A percentile compares a stretch with the other conserved stretches of the same genome.
phyloP scores from a whole-genome alignment of 176 grass and related monocot genomes.

The Musa beccarii region DNA sequence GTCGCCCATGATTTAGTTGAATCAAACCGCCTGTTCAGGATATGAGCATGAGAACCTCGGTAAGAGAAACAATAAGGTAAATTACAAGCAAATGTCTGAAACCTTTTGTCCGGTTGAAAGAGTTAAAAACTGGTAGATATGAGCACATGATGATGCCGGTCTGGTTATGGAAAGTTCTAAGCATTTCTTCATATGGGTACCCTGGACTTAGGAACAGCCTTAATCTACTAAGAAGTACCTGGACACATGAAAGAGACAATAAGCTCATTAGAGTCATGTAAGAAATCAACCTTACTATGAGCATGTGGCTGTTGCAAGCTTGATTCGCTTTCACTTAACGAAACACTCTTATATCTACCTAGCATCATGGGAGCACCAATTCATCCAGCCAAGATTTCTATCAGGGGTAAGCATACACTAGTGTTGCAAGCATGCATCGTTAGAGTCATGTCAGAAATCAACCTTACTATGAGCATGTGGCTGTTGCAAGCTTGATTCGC shows the following conservation, averaged over 20 bases:
- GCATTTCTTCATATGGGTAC: slow-evolving; percentile 15
- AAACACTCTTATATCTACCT: background rate
- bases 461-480: too few species aligned
- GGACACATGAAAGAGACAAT: background rate
- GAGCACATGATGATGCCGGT: slow-evolving; percentile 14
- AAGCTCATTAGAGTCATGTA: background rate
- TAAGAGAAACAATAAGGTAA: background rate
- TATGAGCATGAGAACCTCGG: background rate
- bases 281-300: too few species aligned
- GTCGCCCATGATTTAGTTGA: slow-evolving; percentile 11
- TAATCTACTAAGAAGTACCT: slow-evolving; percentile 20
- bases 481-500: too few species aligned
- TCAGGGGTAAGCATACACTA: too few species aligned
- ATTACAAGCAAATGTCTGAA: background rate
- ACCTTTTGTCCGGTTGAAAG: slow-evolving; percentile 20
- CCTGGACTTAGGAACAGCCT: slow-evolving; percentile 14
- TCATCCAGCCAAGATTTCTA: too few species aligned
- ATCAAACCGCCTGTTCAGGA: slow-evolving; percentile 11
- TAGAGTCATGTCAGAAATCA: too few species aligned
- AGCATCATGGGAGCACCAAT: too few species aligned
- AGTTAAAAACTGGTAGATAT: slow-evolving; percentile 9
- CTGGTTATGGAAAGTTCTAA: slow-evolving; percentile 11
- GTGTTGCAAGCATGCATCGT: too few species aligned
- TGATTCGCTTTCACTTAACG: background rate
- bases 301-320: too few species aligned